A percentile compares a stretch with the other conserved stretches of the same genome.
Evolutionary conservation across 352 stramenopile species (phyloP).

Genomic region (Globisporangium camurandrum): DNA sequence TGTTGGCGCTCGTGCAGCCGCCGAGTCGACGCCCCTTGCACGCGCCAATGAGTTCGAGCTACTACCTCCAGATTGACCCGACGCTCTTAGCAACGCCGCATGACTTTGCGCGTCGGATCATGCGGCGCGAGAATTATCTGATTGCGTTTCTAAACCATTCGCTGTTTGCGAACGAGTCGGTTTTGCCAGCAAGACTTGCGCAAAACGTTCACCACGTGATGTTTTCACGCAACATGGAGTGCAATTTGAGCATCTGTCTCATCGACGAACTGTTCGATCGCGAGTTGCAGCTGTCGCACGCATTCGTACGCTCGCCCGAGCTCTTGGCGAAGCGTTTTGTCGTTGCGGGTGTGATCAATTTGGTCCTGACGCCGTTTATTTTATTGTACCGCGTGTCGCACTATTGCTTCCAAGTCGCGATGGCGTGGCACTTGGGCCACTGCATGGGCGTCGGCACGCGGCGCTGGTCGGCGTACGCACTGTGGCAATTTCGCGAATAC

Average conservation of each 20-base stretch:
- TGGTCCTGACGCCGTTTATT: slow-evolving; percentile 95
- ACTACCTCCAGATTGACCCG: slow-evolving; percentile 80
- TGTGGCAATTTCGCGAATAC: slow-evolving; percentile 95
- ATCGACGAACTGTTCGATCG: slow-evolving; percentile 96
- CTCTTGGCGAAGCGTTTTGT: slow-evolving; percentile 92
- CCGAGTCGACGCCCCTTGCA: slow-evolving; percentile 61
- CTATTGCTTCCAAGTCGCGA: slow-evolving; percentile 95
- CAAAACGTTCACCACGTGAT: slow-evolving; percentile 70
- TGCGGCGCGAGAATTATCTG: slow-evolving; percentile 98
- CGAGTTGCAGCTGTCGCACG: slow-evolving; percentile 70
- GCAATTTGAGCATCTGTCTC: slow-evolving; percentile 93
- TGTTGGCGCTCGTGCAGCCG: slow-evolving; percentile 57
- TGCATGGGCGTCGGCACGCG: slow-evolving; percentile 93
- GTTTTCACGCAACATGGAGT: slow-evolving; percentile 90
- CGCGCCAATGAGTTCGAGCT: slow-evolving; percentile 85
- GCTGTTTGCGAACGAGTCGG: slow-evolving; percentile 78
- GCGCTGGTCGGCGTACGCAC: slow-evolving; percentile 88
- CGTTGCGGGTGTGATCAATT: slow-evolving; percentile 90
- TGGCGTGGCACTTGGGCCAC: slow-evolving; percentile 91
- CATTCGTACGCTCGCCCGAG: slow-evolving; percentile 87
- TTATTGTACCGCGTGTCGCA: slow-evolving; percentile 95
- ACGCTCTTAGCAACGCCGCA: slow-evolving; percentile 67
- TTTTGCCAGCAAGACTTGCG: slow-evolving; percentile 58
- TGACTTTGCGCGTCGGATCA: slow-evolving; percentile 94
- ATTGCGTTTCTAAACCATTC: slow-evolving; percentile 96